phyloP scores from a whole-genome alignment of 352 stramenopile species.

The Globisporangium canariense region DNA sequence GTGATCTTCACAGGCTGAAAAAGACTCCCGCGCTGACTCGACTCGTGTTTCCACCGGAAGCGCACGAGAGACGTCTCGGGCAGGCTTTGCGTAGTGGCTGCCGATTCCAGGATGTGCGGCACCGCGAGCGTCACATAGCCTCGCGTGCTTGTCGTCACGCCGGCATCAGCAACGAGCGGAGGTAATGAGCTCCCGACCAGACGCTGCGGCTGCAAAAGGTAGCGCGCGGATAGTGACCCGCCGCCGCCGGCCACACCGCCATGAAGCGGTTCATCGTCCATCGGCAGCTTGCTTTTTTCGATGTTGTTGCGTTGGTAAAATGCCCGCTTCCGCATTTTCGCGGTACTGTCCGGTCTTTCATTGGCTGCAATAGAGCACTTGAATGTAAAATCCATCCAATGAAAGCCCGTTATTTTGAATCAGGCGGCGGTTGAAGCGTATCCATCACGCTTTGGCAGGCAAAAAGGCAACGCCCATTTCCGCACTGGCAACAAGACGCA shows the following conservation, averaged over 20 bases:
- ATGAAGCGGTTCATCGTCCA: neutral
- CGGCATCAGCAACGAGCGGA: neutral
- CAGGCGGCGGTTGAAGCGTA: conserved; percentile 11
- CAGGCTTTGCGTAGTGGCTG: conserved; percentile 10
- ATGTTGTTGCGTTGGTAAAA: neutral
- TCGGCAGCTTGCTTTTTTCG: neutral
- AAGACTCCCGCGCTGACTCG: conserved; percentile 8
- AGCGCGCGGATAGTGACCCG: conserved; percentile 9
- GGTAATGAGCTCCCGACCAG: conserved; percentile 15
- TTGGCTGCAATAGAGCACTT: conserved; percentile 1
- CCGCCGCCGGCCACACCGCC: neutral
- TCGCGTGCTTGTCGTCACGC: neutral
- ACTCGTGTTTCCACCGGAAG: conserved; percentile 9
- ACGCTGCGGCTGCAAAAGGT: conserved; percentile 12
- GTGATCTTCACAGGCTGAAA: conserved; percentile 18
- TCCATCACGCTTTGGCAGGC: conserved; percentile 7
- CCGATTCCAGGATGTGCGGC: conserved; percentile 17
- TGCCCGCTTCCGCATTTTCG: conserved; percentile 8
- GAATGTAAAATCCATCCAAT: conserved; percentile 3
- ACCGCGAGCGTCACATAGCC: conserved; percentile 15
- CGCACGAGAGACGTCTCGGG: conserved; percentile 14
- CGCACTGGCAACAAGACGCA: neutral
- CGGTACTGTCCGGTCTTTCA: neutral
- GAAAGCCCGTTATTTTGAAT: neutral
- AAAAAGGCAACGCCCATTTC: neutral